Conservation (phyloP, 2,329 filamentous ascomycete genomes). For the Epichloe gansuensis region DNA sequence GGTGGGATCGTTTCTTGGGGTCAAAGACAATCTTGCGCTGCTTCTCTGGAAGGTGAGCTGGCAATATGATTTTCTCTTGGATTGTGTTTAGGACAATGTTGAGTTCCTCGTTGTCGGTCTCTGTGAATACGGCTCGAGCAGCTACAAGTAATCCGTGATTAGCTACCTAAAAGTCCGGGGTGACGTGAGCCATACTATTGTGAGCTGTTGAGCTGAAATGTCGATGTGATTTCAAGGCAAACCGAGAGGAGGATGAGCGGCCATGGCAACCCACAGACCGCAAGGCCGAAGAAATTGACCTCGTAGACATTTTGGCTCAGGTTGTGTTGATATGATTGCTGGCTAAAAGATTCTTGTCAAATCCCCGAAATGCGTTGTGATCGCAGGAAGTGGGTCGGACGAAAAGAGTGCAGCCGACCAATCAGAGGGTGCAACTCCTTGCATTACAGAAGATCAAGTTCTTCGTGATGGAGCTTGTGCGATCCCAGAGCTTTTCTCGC, state of each 20-base stretch:
- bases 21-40: conserved; percentile 44
- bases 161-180: neutral
- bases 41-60: conserved; percentile 40
- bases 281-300: conserved; percentile 14
- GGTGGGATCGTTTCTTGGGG: conserved; percentile 30
- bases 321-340: neutral
- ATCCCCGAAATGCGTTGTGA: neutral
- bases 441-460: neutral
- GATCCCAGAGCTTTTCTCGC: neutral
- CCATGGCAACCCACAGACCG: conserved; percentile 12
- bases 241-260: neutral
- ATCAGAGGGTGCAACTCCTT: conserved; percentile 19
- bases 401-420: conserved; percentile 23
- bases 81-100: conserved; percentile 39
- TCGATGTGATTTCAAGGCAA: conserved; percentile 5
- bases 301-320: conserved; percentile 10
- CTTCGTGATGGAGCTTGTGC: neutral
- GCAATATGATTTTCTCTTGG: conserved; percentile 48
- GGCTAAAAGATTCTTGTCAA: conserved; percentile 8
- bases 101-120: conserved; percentile 41
- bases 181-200: conserved; percentile 14
- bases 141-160: conserved; percentile 13
- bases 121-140: conserved; percentile 32
- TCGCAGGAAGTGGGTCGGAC: conserved; percentile 13
- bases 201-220: conserved; percentile 20